Percentiles rank a stretch among this genome's conserved stretches.
These are phyloP conservation scores for Vickermania spadyakhi DNA, from an alignment of 208 protist genomes.

Conservation along the genomic window DNA sequence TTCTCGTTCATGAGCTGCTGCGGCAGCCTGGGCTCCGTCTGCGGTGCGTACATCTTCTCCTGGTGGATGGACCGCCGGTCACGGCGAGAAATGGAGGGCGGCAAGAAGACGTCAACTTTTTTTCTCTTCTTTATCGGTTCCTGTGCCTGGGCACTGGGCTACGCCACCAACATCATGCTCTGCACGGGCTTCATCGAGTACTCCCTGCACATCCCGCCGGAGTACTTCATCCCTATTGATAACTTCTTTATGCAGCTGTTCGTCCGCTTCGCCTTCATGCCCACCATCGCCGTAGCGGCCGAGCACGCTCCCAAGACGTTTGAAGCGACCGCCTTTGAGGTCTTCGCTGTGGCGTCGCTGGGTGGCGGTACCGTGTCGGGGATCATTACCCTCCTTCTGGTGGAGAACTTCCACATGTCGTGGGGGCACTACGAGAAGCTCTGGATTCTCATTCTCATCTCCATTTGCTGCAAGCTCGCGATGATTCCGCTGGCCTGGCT, in stretches of 20 bases:
- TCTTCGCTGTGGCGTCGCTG: conserved; percentile 2
- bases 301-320: conserved; percentile 7
- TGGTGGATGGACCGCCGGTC: conserved; percentile 27
- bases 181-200: conserved; percentile 28
- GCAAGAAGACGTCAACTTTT: conserved; percentile 16
- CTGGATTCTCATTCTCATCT: conserved; percentile 7
- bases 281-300: conserved; percentile 31
- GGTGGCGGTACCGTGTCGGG: conserved; percentile 1
- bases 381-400: not conserved
- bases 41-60: conserved; percentile 29
- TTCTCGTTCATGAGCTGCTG: conserved; percentile 26
- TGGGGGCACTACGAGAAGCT: not conserved
- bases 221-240: conserved; percentile 30
- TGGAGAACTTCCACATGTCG: conserved; percentile 11
- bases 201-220: conserved; percentile 14
- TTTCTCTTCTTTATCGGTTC: conserved; percentile 37
- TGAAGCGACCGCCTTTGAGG: conserved; percentile 3
- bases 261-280: conserved; percentile 49
- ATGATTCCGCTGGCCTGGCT: conserved; percentile 30
- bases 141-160: conserved; percentile 31
- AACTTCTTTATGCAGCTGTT: conserved; percentile 31
- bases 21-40: conserved; percentile 23
- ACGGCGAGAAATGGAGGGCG: conserved; percentile 13
- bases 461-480: conserved; percentile 25
- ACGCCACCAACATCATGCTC: conserved; percentile 31